Conservation (phyloP, 2,329 filamentous ascomycete species). For the Cytospora piceae region DNA sequence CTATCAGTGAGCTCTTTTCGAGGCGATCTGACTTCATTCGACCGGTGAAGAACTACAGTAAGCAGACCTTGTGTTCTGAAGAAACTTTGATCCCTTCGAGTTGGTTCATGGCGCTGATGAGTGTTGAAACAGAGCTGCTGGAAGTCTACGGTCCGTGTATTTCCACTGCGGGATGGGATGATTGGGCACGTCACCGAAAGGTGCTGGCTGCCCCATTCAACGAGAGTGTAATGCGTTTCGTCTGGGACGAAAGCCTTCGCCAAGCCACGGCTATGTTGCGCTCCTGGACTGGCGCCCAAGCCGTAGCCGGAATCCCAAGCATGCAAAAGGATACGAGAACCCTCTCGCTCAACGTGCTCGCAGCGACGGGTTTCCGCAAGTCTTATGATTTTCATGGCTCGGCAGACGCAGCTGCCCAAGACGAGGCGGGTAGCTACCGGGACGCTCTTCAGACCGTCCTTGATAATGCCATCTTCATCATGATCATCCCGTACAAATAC, state of each 20-base stretch:
- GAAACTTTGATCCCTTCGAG: background rate
- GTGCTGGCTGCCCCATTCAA: slow-evolving; percentile 37
- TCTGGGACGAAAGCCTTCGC: slow-evolving; percentile 37
- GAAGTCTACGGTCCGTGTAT: slow-evolving; percentile 38
- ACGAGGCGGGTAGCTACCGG: slow-evolving; percentile 33
- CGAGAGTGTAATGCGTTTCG: slow-evolving; percentile 36
- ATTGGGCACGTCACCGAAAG: slow-evolving; percentile 40
- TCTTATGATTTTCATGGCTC: slow-evolving; percentile 35
- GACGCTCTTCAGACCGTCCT: slow-evolving; percentile 37
- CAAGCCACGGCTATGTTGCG: slow-evolving; percentile 35
- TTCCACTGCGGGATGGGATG: slow-evolving; percentile 36
- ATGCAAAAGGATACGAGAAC: slow-evolving; percentile 35
- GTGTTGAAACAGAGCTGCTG: slow-evolving; percentile 31
- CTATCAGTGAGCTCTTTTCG: slow-evolving; percentile 33
- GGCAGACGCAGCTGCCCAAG: slow-evolving; percentile 18
- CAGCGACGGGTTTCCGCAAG: slow-evolving; percentile 34
- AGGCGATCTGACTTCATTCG: slow-evolving; percentile 34
- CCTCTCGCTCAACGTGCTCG: slow-evolving; percentile 38
- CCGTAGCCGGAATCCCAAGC: slow-evolving; percentile 27
- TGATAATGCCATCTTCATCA: slow-evolving; percentile 35
- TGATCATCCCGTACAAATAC: slow-evolving; percentile 32
- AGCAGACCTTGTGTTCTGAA: background rate
- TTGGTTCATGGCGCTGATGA: background rate
- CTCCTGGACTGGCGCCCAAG: slow-evolving; percentile 29
- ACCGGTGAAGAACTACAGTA: slow-evolving; percentile 33